Evolutionary conservation across 805 yeast genomes (phyloP), one percentile per base, ranked within the genome.

Genomic region (Yarrowia sp.): DNA sequence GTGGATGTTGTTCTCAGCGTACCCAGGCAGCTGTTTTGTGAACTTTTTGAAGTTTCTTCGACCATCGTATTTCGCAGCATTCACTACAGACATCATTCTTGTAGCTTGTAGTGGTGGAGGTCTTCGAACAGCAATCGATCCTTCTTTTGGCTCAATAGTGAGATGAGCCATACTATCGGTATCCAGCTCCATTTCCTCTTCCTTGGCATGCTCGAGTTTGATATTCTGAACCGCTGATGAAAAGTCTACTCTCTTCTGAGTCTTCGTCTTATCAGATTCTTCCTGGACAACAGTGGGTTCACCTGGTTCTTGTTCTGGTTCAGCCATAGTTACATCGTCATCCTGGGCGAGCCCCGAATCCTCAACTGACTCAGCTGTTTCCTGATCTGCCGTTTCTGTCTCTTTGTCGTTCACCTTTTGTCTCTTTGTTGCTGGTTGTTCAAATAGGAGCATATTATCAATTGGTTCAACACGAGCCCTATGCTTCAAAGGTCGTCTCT

Each of bases 41-140:
- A 63, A 63, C n/a, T 38, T 49, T 16, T 63, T 63, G 46, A 63
- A 63, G 48, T 63, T 63, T 26, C 42, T n/a, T 49, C 69, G 59
- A 9, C 59, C 48, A 10, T 58, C 53, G 35, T 67, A 45, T 12
- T n/a, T 59, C 3, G 38, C 49, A 5, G 68, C 68, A 5, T 50
- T 42, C 15, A 48, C 46, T 40, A 59, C 58, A n/a, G 68, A 43
- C 55, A 43, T 15, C 45, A 46, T 56, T 8, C 66, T 42, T 1
- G 69, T 67, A 5, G 69, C 69, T 16, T 67, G 67, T 11, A 55
- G 22, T 10, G 66, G 65, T 8, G 65, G 50, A 1, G 69, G 65
- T 45, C 50, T 32, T 1, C 53, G 45, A 2, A 67, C 52, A 36
- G 53, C 42, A 32, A 56, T 46, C 1, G 53, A 4, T 3, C 69